Evolutionary conservation across 106 monocot species (phyloP), one percentile per base, ranked within the genome.

Genomic region (Apostasia ramifera): DNA sequence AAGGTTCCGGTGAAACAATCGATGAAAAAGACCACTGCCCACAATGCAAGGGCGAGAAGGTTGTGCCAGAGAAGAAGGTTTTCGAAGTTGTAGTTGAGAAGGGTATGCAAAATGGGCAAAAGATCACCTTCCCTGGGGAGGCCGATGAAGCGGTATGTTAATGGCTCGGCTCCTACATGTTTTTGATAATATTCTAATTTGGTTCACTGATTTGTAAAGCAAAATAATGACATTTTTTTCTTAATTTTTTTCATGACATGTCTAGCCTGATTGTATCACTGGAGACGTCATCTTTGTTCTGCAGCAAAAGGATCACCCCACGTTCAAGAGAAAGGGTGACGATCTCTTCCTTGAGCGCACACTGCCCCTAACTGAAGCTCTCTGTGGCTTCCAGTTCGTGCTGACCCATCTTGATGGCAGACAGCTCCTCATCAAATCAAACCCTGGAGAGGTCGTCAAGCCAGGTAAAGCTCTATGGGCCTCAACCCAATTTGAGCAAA

Each of bases 331-430:
- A 66, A 94, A 94, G 85, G 94, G 91, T 2, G 94, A 95, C 57
- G 94, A 95, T 76, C 81, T 95, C 41, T 95, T 91, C 67, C 66
- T 77, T 11, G 91, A 95, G 70, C 91, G 86, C 55, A 84, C 85
- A 0, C 80, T 95, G 6, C 86, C 88, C 47, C 81, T 95, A 2
- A 81, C 94, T 6, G 94, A 95, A 50, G 88, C 94, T 10, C 80
- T 95, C 1, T 95, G 94, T 68, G 91, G 94, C 7, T 95, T 95
- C 91, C 91, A 91, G 53, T 91, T 85, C 76, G 91, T 91, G 26
- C 47, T 95, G 48, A 95, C 91, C 0, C 94, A 95, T 44, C 49
- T 95, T 42, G 94, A 95, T 63, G 81, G 81, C 81, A 77, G 94
- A 57, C 94, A 95, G 75, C 75, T 95, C 44, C 85, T 95, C 10